Base-by-base conservation (phyloP, 768 basidiomycete genomes). In the Mycena crocata region DNA sequence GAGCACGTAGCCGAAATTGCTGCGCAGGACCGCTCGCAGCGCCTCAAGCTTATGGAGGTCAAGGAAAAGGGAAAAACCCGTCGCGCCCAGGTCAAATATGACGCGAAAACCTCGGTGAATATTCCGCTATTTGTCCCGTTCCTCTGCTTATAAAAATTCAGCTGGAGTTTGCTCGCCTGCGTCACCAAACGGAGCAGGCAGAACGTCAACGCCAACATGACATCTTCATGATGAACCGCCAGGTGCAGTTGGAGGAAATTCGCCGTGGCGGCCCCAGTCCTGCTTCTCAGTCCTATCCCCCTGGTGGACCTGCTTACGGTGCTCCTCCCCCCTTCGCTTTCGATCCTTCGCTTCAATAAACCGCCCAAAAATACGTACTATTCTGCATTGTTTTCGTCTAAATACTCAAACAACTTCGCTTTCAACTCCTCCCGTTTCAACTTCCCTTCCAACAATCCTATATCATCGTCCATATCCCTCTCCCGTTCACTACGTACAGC, bases 181-280 rank as follows among this genome's bases (percentile, higher is more conserved):
- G 64, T 31, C 57, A 46, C 13, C 45, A 46, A 26, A 4, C 24
- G 13, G 7, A 28, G 15, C 34, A 71, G 23, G 65, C 62, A 12
- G 67, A 13, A 8, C 44, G 31, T 1, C 56, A 68, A 35, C 67
- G 46, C 40, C 30, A 57, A 62, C 67, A 68, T 42, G 49, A 68
- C 21, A 5, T 68, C 9, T 7, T 34, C 17, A 67, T 66, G 54
- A 34, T 61, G 12, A 54, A 57, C 3, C 31, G 39, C 9, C 65
- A 70, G 37, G 57, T 67, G 26, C 45, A 67, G 45, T 48, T 67
- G 23, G 61, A 62, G 35, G 39, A 17, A 8, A 30, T 56, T 4
- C 55, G 55, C 13, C 40, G n/a, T n/a, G n/a, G n/a, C n/a, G 23
- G 40, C 23, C 10, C 55, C 51, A 35, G 8, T 19, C 35, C n/a